Evolutionary conservation across 805 yeast species (phyloP), one percentile per base, ranked within the genome.

Genomic region (Wickerhamomyces hampshirensis): DNA sequence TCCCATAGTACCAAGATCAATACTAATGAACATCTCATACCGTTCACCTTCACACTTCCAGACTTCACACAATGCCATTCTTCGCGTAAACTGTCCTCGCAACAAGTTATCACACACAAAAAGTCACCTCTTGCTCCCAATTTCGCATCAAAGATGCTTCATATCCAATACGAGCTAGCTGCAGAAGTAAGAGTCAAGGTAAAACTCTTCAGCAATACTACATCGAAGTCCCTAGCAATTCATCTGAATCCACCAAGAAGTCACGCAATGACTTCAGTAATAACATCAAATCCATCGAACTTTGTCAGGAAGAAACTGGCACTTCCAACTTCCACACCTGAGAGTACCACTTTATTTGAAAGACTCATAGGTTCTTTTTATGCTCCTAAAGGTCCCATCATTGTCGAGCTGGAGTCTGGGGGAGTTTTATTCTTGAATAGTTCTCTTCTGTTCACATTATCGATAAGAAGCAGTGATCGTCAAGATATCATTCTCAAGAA

Each of bases 111-210:
- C n/a, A 18, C 28, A 5, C 44, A 40, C 14, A 34, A 34, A 13
- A 32, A 40, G 14, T 35, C 36, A 13, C 35, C 40, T 5, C 32
- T 40, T 5, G 40, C 44, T 2, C 44, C 40, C 4, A 28, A 40
- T n/a, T 36, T 29, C 31, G 33, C 44, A 6, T 31, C 44, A 9
- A 33, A 36, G 16, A 8, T 23, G n/a, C 31, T 40, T 2, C 40
- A 37, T 26, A 34, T 40, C 26, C 40, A 40, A 16, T 40, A 40
- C 32, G 28, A 23, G 14, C 34, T 40, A 6, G 34, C 36, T 1
- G 38, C 37, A 21, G 23, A 31, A 34, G 5, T 12, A 34, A 11
- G 31, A 36, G 6, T 6, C 34, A 11, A 40, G 37, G 34, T 34
- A 17, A 28, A 28, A 29, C n/a, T 31, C 37, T 5, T 33, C 11